Conservation (phyloP, 305 asterid genomes). For the Fraxinus dipetala region DNA sequence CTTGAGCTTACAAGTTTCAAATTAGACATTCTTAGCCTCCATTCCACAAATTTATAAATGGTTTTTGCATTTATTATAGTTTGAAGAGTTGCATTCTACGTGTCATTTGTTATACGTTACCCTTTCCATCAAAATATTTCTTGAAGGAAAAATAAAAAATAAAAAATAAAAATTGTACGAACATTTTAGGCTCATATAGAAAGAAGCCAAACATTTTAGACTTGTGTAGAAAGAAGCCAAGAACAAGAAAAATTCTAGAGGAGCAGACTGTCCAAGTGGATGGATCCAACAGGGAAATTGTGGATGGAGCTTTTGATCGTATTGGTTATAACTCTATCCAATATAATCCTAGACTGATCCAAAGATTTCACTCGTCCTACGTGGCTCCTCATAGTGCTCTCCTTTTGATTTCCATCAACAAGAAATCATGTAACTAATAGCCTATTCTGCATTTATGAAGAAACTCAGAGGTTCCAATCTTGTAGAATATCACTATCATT, state of each 20-base stretch:
- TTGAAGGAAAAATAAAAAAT: not conserved
- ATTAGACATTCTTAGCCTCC: not conserved
- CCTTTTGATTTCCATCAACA: slow-evolving; percentile 35
- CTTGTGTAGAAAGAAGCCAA: not conserved
- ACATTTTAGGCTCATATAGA: not conserved
- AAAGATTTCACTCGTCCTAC: slow-evolving; percentile 62
- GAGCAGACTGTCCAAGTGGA: slow-evolving; percentile 44
- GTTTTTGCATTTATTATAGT: too few relatives aligned
- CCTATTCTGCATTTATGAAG: slow-evolving; percentile 20
- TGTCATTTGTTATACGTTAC: not conserved
- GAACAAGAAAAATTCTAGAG: slow-evolving; percentile 14
- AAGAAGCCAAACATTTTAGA: not conserved
- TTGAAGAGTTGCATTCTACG: not conserved
- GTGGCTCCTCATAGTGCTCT: slow-evolving; percentile 40
- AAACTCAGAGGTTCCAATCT: slow-evolving; percentile 9
- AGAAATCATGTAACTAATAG: slow-evolving; percentile 15
- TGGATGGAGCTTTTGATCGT: slow-evolving; percentile 40
- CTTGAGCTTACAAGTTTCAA: not conserved
- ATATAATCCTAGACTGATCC: slow-evolving; percentile 19
- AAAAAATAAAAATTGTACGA: too few relatives aligned
- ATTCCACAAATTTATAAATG: not conserved
- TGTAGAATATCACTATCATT: slow-evolving; percentile 9
- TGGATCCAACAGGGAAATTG: slow-evolving; percentile 18
- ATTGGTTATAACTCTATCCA: slow-evolving; percentile 79
- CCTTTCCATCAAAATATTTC: not conserved